Percentiles rank a stretch among this genome's conserved stretches.
These are phyloP conservation scores for Boletus sp. DNA, from an alignment of 1,284 basidiomycete genomes.

Conservation along the genomic window DNA sequence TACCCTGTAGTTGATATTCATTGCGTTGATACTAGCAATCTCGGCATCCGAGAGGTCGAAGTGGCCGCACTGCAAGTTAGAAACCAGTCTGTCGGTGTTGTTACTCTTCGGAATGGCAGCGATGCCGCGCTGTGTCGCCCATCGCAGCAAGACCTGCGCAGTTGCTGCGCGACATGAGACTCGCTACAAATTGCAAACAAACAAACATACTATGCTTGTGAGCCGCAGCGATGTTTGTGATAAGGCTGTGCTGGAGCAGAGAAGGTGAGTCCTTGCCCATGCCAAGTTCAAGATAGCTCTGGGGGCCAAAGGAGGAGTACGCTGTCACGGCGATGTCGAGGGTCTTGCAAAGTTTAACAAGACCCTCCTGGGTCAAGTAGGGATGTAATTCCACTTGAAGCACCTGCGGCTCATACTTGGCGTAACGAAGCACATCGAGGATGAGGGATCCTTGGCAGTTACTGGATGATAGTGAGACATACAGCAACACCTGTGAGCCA, in stretches of 20 bases:
- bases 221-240: slow-evolving; percentile 47
- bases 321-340: slow-evolving; percentile 69
- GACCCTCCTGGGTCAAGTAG: slow-evolving; percentile 64
- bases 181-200: neutral
- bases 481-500: neutral
- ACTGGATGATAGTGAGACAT: slow-evolving; percentile 34
- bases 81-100: slow-evolving; percentile 44
- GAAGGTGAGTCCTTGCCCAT: slow-evolving; percentile 47
- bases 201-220: slow-evolving; percentile 51
- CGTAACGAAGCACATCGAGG: slow-evolving; percentile 66
- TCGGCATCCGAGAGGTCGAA: slow-evolving; percentile 63
- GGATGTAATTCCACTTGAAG: slow-evolving; percentile 79
- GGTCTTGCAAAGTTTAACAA: slow-evolving; percentile 56
- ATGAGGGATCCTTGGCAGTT: slow-evolving; percentile 64
- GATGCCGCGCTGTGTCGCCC: slow-evolving; percentile 73
- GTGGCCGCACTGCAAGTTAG: slow-evolving; percentile 57
- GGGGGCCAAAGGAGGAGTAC: slow-evolving; percentile 75
- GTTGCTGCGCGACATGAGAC: slow-evolving; percentile 36
- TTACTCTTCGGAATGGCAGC: slow-evolving; percentile 80
- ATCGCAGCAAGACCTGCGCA: slow-evolving; percentile 69
- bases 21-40: slow-evolving; percentile 51
- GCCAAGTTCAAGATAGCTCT: slow-evolving; percentile 65
- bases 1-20: slow-evolving; percentile 66
- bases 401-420: slow-evolving; percentile 65
- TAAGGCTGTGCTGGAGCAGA: slow-evolving; percentile 50